Evolutionary conservation across 441 rosid species (phyloP), one percentile per base, ranked within the genome.

Genomic region (Hura crepitans): DNA sequence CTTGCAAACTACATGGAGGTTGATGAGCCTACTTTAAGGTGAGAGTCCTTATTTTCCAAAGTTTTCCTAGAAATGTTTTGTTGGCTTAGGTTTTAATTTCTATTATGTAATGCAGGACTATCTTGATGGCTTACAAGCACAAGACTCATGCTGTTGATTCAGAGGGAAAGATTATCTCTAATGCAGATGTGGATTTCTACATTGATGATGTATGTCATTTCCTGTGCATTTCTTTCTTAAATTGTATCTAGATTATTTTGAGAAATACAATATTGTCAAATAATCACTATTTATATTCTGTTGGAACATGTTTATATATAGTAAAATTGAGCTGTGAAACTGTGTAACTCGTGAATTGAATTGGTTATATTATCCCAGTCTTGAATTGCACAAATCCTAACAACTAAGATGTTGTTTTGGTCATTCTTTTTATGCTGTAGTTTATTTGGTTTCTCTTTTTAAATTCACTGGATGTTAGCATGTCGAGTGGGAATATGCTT

Each of bases 181-280:
- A 94, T 70, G 96, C 98, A 58, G 98, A 94, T 81, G 79, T 94
- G 58, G 91, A 94, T 75, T 94, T 94, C 92, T 90, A 83, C 81
- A 81, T 91, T 66, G 87, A 87, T 54, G 89, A 88, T 72, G 98
- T 93, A 85, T 27, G 88, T 37, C 51, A 27, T 31, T 70, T 68
- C 23, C 7, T 57, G 17, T 56, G 61, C 37, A 28, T 28, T 28
- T 25, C 5, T 37, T 15, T 69, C 3, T 46, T 20, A 10, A n/a
- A 6, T 33, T 33, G 28, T 25, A 35, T 27, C 23, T 23, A 53
- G 20, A 5, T 57, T 62, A 12, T 5, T 37, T 50, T 17, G 17
- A 23, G 4, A 9, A 22, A 15, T 17, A 20, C 20, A 37, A 25
- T 67, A 10, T 5, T 42, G 62, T 54, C 33, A 54, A 39, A 28